Evolutionary conservation across 2,329 filamentous ascomycete species (phyloP).

Genomic region (Fusarium lateritium): DNA sequence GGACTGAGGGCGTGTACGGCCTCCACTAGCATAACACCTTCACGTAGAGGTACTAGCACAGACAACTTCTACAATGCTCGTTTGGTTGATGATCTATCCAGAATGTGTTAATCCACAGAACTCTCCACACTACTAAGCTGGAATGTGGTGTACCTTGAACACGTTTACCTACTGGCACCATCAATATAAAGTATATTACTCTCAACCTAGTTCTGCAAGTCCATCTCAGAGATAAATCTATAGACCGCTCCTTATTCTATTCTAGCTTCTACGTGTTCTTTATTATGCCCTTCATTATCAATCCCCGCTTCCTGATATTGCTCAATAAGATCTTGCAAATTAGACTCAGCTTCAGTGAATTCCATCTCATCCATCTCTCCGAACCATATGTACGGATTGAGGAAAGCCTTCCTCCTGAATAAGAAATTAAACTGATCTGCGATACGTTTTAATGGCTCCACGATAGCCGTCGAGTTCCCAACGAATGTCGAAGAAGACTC

Average conservation of each 20-base stretch:
- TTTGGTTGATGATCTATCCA: too few species aligned
- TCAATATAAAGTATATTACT: too few species aligned
- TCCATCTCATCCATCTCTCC: conserved; percentile 99
- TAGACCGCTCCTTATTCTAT: not conserved
- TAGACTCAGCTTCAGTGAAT: conserved; percentile 99
- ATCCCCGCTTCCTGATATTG: conserved; percentile 99
- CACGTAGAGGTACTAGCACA: too few species aligned
- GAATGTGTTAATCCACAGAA: too few species aligned
- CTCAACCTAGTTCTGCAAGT: too few species aligned
- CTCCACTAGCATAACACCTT: too few species aligned
- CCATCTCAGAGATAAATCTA: too few species aligned
- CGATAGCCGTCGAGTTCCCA: conserved; percentile 98
- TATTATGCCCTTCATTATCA: conserved; percentile 83
- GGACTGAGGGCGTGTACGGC: too few species aligned
- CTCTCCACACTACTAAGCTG: too few species aligned
- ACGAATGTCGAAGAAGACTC: conserved; percentile 99
- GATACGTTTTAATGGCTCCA: conserved; percentile 99
- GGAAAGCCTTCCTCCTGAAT: conserved; percentile 99
- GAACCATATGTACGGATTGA: conserved; percentile 99
- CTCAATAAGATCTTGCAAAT: conserved; percentile 99
- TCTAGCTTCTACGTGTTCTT: conserved; percentile 40
- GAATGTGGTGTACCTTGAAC: too few species aligned
- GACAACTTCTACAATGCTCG: too few species aligned
- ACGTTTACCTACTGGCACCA: too few species aligned
- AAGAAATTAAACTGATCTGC: conserved; percentile 99